Percentiles rank a stretch among this genome's conserved stretches.
phyloP scores from a whole-genome alignment of 371 early-diverging fungal species.

The Sporodiniella umbellata region DNA sequence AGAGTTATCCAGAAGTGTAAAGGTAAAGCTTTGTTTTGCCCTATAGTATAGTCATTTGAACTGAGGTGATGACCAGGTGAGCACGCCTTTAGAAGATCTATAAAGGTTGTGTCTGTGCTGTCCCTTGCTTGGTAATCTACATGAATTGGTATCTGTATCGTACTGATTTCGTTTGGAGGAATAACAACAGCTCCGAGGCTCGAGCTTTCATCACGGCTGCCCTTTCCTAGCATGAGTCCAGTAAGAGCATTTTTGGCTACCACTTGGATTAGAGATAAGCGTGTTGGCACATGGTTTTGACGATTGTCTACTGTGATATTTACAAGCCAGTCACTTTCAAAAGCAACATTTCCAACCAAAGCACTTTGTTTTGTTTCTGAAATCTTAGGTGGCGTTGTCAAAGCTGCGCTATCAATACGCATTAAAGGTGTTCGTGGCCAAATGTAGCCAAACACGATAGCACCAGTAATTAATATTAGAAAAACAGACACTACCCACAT shows the following conservation, averaged over 20 bases:
- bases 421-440: constrained; percentile 48
- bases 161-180: constrained; percentile 29
- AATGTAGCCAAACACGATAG: constrained; percentile 21
- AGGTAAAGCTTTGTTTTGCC: constrained; percentile 18
- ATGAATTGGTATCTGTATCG: constrained; percentile 26
- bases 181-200: constrained; percentile 18
- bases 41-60: background rate
- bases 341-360: constrained; percentile 40
- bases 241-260: constrained; percentile 41
- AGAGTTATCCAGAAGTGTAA: constrained; percentile 34
- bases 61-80: constrained; percentile 11
- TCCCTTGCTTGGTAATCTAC: constrained; percentile 34
- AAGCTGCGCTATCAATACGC: constrained; percentile 42
- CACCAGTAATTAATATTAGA: constrained; percentile 21
- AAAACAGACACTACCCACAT: constrained; percentile 38
- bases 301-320: constrained; percentile 42
- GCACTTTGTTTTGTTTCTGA: constrained; percentile 35
- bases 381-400: constrained; percentile 29
- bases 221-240: constrained; percentile 37
- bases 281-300: constrained; percentile 38
- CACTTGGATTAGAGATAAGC: constrained; percentile 22
- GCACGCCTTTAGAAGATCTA: constrained; percentile 27
- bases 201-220: constrained; percentile 18
- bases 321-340: constrained; percentile 46
- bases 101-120: constrained; percentile 26